A percentile compares a stretch with the other conserved stretches of the same genome.
Conservation (phyloP, 2,329 filamentous ascomycete species). For the Xylariaceae sp. region DNA sequence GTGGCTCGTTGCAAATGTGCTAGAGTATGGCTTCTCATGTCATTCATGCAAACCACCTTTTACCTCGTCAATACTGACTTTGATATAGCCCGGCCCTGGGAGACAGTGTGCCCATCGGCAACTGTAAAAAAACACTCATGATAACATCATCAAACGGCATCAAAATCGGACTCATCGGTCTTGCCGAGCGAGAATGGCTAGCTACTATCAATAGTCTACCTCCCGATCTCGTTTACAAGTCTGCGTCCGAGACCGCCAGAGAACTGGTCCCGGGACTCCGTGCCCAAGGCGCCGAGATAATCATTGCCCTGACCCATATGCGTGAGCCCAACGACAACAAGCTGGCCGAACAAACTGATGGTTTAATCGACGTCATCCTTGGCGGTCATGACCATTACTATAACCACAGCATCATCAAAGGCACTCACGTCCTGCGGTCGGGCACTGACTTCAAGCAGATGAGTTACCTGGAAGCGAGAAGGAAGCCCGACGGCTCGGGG, state of each 20-base stretch:
- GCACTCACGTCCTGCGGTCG: constrained; percentile 77
- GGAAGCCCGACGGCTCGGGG: constrained; percentile 35
- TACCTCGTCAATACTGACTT: constrained; percentile 1
- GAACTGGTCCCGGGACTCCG: constrained; percentile 69
- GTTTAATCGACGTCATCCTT: constrained; percentile 76
- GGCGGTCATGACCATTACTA: constrained; percentile 92
- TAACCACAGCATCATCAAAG: constrained; percentile 68
- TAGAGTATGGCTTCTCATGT: constrained; percentile 45
- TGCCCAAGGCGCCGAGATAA: constrained; percentile 71
- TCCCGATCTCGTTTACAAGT: constrained; percentile 75
- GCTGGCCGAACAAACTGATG: constrained; percentile 66
- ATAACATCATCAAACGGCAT: constrained; percentile 76
- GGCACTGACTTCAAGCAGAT: constrained; percentile 90
- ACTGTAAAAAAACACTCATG: constrained; percentile 69
- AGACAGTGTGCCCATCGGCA: constrained; percentile 65
- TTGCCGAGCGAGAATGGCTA: constrained; percentile 84
- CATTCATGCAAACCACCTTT: background rate
- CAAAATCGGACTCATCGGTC: constrained; percentile 77
- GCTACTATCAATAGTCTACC: constrained; percentile 84
- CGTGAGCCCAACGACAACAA: constrained; percentile 87
- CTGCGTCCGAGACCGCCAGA: constrained; percentile 67
- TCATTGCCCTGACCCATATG: constrained; percentile 79
- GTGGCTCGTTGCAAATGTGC: constrained; percentile 83
- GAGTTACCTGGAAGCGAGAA: constrained; percentile 76
- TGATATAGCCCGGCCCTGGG: constrained; percentile 59